phyloP scores from a whole-genome alignment of 495 filamentous ascomycete genomes.

The Monascus purpureus region DNA sequence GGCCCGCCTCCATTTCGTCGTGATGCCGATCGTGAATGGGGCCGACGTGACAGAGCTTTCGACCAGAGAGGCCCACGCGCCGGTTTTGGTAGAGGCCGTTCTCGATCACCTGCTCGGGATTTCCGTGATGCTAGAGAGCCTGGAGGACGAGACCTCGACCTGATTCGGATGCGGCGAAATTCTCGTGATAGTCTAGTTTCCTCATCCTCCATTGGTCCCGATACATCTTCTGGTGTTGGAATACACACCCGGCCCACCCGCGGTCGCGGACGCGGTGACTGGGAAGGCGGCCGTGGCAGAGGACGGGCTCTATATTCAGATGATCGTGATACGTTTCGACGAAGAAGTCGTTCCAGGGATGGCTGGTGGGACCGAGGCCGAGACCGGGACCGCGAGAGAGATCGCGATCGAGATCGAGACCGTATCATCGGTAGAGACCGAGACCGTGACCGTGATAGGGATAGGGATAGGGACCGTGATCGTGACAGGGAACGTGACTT shows the following conservation, averaged over 20 bases:
- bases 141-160: slow-evolving; percentile 23
- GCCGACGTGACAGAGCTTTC: slow-evolving; percentile 26
- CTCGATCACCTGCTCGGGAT: slow-evolving; percentile 29
- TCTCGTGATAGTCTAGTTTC: slow-evolving; percentile 52
- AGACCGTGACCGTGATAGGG: slow-evolving; percentile 8
- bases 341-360: slow-evolving; percentile 58
- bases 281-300: slow-evolving; percentile 46
- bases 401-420: slow-evolving; percentile 17
- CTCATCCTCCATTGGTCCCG: slow-evolving; percentile 52
- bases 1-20: slow-evolving; percentile 18
- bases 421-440: slow-evolving; percentile 12
- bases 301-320: slow-evolving; percentile 41
- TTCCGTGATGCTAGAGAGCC: slow-evolving; percentile 36
- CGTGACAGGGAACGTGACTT: slow-evolving; percentile 24
- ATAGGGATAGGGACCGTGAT: slow-evolving; percentile 14
- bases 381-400: slow-evolving; percentile 23
- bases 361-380: slow-evolving; percentile 36
- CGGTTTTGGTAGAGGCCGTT: slow-evolving; percentile 30
- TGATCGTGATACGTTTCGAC: slow-evolving; percentile 43
- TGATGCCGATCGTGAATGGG: slow-evolving; percentile 15
- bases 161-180: slow-evolving; percentile 39
- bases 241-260: slow-evolving; percentile 41
- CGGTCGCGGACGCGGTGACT: slow-evolving; percentile 52
- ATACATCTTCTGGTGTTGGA: slow-evolving; percentile 37
- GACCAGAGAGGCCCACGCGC: slow-evolving; percentile 26